These are phyloP conservation scores for Globisporangium solare DNA, from an alignment of 352 stramenopile species.

Conservation along the genomic window DNA sequence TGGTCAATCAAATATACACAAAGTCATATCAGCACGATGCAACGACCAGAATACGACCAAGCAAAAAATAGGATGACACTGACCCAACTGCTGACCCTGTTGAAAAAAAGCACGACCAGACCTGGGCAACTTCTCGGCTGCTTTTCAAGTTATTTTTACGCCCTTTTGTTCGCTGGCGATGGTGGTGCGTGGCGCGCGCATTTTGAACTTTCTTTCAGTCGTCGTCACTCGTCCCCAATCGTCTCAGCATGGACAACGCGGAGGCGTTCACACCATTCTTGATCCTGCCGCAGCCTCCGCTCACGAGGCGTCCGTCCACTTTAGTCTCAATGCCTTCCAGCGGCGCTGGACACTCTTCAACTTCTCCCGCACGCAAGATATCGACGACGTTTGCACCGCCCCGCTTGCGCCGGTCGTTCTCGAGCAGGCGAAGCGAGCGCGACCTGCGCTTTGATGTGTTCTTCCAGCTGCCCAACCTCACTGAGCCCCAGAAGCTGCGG, in stretches of 20 bases:
- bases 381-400: neutral
- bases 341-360: neutral
- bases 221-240: no score
- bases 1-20: no score
- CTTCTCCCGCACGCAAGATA: neutral
- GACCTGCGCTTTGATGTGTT: slow-evolving; percentile 49
- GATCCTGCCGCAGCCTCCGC: neutral
- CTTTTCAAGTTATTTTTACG: no score
- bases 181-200: no score
- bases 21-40: no score
- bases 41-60: no score
- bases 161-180: no score
- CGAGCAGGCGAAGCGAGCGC: slow-evolving; percentile 10
- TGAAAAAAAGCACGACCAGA: no score
- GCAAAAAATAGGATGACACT: no score
- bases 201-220: no score
- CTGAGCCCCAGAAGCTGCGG: slow-evolving; percentile 28
- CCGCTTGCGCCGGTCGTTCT: slow-evolving; percentile 18
- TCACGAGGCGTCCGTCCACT: slow-evolving; percentile 1
- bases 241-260: neutral
- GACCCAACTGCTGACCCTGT: no score
- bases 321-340: neutral
- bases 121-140: no score
- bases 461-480: slow-evolving; percentile 30
- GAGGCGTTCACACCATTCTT: neutral